These are phyloP conservation scores for Brettanomyces anomalus DNA, from an alignment of 805 yeast genomes.

Conservation along the genomic window DNA sequence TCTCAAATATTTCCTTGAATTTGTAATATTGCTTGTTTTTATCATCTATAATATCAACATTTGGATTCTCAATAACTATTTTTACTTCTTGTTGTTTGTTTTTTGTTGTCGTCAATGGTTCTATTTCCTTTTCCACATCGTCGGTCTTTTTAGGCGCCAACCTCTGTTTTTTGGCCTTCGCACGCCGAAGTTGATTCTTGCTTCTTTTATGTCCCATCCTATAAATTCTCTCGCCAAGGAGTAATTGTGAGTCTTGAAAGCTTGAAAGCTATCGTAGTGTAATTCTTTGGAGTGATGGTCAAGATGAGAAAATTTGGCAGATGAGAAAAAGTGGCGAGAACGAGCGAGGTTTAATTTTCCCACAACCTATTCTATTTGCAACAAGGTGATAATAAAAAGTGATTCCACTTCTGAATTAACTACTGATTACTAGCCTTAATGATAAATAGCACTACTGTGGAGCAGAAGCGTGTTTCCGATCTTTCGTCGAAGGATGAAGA, in stretches of 20 bases:
- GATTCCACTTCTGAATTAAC: too few species aligned
- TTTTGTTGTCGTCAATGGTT: background rate
- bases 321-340: too few species aligned
- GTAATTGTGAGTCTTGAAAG: too few species aligned
- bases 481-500: background rate
- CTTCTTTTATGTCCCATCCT: constrained; percentile 26
- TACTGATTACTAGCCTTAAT: too few species aligned
- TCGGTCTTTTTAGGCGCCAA: constrained; percentile 1
- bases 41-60: constrained; percentile 28
- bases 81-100: background rate
- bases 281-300: too few species aligned
- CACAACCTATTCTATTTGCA: too few species aligned
- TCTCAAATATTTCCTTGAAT: constrained; percentile 12
- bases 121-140: background rate
- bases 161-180: constrained; percentile 30
- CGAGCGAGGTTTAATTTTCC: too few species aligned
- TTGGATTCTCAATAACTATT: background rate
- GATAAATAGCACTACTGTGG: too few species aligned
- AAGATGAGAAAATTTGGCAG: too few species aligned
- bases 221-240: too few species aligned
- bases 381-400: too few species aligned
- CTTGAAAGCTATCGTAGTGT: too few species aligned
- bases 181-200: constrained; percentile 48
- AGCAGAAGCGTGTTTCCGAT: background rate
- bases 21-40: constrained; percentile 30